A percentile compares a stretch with the other conserved stretches of the same genome.
These are phyloP conservation scores for Brassica cretica DNA, from an alignment of 345 rosid species.

Conservation along the genomic window DNA sequence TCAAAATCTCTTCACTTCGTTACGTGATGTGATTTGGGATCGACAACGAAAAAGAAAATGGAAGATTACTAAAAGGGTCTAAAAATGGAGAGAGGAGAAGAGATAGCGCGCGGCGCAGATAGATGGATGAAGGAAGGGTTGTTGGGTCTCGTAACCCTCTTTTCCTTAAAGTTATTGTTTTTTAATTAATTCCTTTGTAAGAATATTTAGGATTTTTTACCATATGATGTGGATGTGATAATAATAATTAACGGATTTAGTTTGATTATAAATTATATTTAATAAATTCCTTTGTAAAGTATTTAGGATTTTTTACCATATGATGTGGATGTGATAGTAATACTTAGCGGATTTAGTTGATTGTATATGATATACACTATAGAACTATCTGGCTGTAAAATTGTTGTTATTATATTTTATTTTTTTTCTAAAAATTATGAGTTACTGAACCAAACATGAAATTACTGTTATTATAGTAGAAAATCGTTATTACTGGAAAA, in stretches of 20 bases:
- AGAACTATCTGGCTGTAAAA: background rate
- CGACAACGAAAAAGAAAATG: background rate
- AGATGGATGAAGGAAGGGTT: slow-evolving; percentile 1
- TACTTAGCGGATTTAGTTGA: no score
- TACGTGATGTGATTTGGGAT: slow-evolving; percentile 19
- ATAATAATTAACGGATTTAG: no score
- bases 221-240: no score
- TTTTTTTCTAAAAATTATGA: no score
- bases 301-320: no score
- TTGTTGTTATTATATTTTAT: background rate
- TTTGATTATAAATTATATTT: background rate
- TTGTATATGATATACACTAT: no score
- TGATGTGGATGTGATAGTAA: no score
- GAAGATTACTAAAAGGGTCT: background rate
- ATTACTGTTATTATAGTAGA: background rate
- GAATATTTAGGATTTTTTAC: no score
- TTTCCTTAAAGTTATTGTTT: background rate
- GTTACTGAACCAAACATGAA: no score
- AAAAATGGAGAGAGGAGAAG: slow-evolving; percentile 19
- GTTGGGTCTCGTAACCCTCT: slow-evolving; percentile 9
- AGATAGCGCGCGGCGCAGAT: slow-evolving; percentile 36
- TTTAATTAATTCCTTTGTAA: background rate
- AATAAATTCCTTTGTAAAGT: background rate
- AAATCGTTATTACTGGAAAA: background rate
- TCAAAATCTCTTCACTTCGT: slow-evolving; percentile 19